Percentiles rank a stretch among this genome's conserved stretches.
These are phyloP conservation scores for Jackrogersella multiformis DNA, from an alignment of 495 filamentous ascomycete genomes.

Conservation along the genomic window DNA sequence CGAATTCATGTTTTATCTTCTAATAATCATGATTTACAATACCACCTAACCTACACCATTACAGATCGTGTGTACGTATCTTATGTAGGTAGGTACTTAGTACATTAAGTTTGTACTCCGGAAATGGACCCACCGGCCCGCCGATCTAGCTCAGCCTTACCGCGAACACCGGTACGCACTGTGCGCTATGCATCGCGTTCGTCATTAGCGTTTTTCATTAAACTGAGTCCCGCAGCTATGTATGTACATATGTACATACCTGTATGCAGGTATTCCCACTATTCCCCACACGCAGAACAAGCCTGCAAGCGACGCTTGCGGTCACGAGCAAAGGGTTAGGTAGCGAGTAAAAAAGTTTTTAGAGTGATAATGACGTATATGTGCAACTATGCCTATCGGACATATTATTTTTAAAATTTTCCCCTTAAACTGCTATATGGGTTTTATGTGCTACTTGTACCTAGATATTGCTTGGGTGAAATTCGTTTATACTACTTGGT, in stretches of 20 bases:
- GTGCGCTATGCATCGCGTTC: constrained; percentile 32
- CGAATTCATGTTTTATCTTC: not conserved
- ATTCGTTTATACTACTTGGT: too few relatives aligned
- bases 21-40: not conserved
- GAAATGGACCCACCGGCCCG: constrained; percentile 26
- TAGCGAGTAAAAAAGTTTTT: not conserved
- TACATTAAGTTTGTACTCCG: constrained; percentile 7
- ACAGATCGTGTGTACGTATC: too few relatives aligned
- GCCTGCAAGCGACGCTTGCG: constrained; percentile 4
- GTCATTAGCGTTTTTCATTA: constrained; percentile 40
- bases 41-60: not conserved
- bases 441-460: not conserved
- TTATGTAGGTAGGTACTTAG: too few relatives aligned
- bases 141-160: constrained; percentile 43
- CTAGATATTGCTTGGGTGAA: too few relatives aligned
- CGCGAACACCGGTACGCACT: constrained; percentile 30
- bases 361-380: constrained; percentile 6
- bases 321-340: not conserved
- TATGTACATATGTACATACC: not conserved
- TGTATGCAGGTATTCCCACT: constrained; percentile 2
- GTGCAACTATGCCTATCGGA: constrained; percentile 1
- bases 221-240: constrained; percentile 27
- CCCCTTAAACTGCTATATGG: not conserved
- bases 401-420: not conserved
- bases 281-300: constrained; percentile 26